phyloP scores from a whole-genome alignment of 768 basidiomycete species.

The Lentinula guzmanii region DNA sequence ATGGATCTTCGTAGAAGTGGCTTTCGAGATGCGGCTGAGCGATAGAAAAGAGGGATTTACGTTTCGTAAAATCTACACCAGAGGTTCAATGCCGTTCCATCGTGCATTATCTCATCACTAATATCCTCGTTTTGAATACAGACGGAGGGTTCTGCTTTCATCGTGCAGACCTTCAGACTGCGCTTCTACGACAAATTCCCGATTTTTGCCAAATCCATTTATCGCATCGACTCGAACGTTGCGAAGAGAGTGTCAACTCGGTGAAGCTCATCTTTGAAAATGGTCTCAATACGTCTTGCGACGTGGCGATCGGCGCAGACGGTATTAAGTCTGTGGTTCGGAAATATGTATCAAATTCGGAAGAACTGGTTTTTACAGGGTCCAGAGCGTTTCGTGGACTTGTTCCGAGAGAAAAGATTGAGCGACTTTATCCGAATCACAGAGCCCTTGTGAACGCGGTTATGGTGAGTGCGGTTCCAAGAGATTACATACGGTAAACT shows the following conservation, averaged over 20 bases:
- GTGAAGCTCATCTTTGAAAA: constrained; percentile 6
- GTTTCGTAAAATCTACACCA: constrained; percentile 16
- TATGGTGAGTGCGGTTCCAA: constrained; percentile 14
- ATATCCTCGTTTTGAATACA: neutral
- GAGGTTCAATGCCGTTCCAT: neutral
- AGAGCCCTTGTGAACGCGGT: constrained; percentile 18
- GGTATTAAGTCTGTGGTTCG: constrained; percentile 6
- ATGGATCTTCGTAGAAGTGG: constrained; percentile 10
- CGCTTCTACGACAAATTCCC: neutral
- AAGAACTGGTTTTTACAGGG: constrained; percentile 27
- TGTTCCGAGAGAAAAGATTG: constrained; percentile 21
- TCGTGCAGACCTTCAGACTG: constrained; percentile 1
- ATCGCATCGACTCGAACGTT: neutral
- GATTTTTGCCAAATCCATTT: constrained; percentile 3
- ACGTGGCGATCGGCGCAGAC: constrained; percentile 7
- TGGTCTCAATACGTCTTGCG: neutral
- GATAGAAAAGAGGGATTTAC: constrained; percentile 24
- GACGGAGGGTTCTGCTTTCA: constrained; percentile 5
- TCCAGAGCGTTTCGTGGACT: constrained; percentile 30
- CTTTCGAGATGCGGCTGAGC: constrained; percentile 23
- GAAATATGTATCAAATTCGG: constrained; percentile 6
- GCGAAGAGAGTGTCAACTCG: neutral
- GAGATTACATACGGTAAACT: too few relatives aligned
- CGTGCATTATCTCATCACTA: neutral
- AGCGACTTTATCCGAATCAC: constrained; percentile 23